Percentiles rank a stretch among this genome's conserved stretches.
Conservation (phyloP, 176 grass and related monocot species). For the Alopecurus myosuroides region DNA sequence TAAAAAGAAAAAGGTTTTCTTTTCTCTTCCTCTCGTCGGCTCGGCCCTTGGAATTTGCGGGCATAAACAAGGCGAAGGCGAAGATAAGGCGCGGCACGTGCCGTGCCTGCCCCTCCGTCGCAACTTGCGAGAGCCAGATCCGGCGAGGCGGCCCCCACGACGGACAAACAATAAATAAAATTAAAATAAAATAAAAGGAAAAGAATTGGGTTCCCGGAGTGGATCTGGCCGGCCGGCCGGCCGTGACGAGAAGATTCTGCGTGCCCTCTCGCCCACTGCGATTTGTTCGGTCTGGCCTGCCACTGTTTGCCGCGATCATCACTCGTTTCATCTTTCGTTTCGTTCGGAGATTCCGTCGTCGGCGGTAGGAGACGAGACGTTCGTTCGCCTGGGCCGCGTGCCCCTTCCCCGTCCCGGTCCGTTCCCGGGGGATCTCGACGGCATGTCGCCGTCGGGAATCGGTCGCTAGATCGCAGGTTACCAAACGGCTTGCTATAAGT, state of each 20-base stretch:
- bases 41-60: too few relatives aligned
- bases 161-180: not conserved
- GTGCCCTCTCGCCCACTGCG: not conserved
- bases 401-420: not conserved
- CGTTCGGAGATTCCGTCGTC: not conserved
- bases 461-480: not conserved
- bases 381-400: not conserved
- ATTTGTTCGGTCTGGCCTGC: too few relatives aligned
- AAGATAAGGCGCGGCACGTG: too few relatives aligned
- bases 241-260: not conserved
- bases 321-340: not conserved
- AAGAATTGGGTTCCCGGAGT: not conserved
- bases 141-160: not conserved
- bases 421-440: not conserved
- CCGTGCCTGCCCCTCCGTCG: not conserved
- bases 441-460: not conserved
- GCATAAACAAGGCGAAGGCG: too few relatives aligned
- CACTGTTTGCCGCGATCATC: too few relatives aligned
- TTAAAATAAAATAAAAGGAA: not conserved
- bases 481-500: not conserved
- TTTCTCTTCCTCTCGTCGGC: too few relatives aligned
- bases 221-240: not conserved
- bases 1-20: too few relatives aligned
- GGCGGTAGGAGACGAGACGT: too few relatives aligned
- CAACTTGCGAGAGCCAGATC: not conserved